phyloP scores from a whole-genome alignment of 2,329 filamentous ascomycete genomes.

The Colletotrichum sp. region DNA sequence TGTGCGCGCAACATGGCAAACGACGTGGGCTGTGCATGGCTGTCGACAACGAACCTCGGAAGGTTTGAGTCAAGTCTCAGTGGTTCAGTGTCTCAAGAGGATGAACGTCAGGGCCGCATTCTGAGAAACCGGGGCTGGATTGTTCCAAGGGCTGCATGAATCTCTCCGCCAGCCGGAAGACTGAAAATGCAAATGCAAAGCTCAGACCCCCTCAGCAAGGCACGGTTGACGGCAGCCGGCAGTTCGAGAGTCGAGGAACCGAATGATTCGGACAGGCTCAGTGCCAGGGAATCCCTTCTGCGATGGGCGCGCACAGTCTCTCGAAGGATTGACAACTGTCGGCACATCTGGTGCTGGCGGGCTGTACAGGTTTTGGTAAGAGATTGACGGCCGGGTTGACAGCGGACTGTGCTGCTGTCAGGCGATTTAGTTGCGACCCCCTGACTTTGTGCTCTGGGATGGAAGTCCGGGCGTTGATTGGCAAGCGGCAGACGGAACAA shows the following conservation, averaged over 20 bases:
- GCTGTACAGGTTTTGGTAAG: background rate
- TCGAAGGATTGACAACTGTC: background rate
- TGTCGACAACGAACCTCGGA: background rate
- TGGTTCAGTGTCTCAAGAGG: background rate
- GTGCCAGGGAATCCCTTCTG: background rate
- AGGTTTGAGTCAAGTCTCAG: background rate
- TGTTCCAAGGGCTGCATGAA: background rate
- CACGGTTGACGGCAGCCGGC: constrained; percentile 1
- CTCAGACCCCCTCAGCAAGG: constrained; percentile 2
- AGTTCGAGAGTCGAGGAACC: constrained; percentile 11
- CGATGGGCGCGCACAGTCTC: constrained; percentile 1
- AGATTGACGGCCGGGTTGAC: background rate
- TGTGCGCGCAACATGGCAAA: constrained; percentile 1
- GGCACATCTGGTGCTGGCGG: background rate
- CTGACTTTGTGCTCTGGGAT: background rate
- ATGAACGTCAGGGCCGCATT: background rate
- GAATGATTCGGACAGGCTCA: background rate
- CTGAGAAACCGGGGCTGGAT: background rate
- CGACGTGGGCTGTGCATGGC: background rate
- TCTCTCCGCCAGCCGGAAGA: background rate
- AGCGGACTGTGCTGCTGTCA: background rate
- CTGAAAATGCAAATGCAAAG: background rate
- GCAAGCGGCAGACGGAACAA: background rate
- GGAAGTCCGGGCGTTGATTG: background rate
- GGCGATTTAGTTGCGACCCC: background rate